Percentiles rank a stretch among this genome's conserved stretches.
phyloP scores from a whole-genome alignment of 257 asterid species.

The Buddleja alternifolia region DNA sequence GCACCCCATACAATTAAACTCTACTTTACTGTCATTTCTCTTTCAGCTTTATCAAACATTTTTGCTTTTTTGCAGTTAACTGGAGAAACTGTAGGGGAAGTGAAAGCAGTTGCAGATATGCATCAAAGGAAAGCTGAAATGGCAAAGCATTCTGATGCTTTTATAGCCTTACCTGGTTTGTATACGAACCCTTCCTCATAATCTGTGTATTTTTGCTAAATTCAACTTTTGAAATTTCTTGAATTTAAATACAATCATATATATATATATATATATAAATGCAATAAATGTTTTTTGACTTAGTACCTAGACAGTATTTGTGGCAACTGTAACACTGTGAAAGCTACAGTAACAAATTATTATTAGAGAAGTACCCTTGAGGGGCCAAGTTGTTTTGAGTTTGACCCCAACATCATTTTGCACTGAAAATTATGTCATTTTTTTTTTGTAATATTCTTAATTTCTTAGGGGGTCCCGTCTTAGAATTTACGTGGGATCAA shows the following conservation, averaged over 20 bases:
- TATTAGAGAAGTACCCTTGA: slow-evolving; percentile 38
- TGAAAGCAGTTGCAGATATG: slow-evolving; percentile 99
- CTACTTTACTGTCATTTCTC: not conserved
- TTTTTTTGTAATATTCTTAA: no score
- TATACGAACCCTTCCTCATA: slow-evolving; percentile 18
- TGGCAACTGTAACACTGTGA: slow-evolving; percentile 27
- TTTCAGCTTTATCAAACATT: slow-evolving; percentile 28
- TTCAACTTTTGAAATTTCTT: no score
- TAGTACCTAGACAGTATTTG: not conserved
- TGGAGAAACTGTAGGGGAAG: slow-evolving; percentile 99
- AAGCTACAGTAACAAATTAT: slow-evolving; percentile 24
- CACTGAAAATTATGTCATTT: slow-evolving; percentile 41
- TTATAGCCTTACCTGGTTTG: slow-evolving; percentile 99
- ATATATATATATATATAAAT: no score
- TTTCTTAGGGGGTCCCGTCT: no score
- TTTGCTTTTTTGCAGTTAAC: slow-evolving; percentile 70
- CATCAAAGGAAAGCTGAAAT: slow-evolving; percentile 99
- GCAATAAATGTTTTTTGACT: no score
- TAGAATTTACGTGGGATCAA: no score
- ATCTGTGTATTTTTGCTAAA: no score
- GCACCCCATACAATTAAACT: slow-evolving; percentile 35
- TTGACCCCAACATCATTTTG: slow-evolving; percentile 49
- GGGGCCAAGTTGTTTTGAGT: slow-evolving; percentile 32
- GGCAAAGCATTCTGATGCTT: slow-evolving; percentile 97
- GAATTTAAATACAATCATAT: no score